A percentile compares a stretch with the other conserved stretches of the same genome.
phyloP scores from a whole-genome alignment of 441 rosid genomes.

The Euphorbia celastroides region DNA sequence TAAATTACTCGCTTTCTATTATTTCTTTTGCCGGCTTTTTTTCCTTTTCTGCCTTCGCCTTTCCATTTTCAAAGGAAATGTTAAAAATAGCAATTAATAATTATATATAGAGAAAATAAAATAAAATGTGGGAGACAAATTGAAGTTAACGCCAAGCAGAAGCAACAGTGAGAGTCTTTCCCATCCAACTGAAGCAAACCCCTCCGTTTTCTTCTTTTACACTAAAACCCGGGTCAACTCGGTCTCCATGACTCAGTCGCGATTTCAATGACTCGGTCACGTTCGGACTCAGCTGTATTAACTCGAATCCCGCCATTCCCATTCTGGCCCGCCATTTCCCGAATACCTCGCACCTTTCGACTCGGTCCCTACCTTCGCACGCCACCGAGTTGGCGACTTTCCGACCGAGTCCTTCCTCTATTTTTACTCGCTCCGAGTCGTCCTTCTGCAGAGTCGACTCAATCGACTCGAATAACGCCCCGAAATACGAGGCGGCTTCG shows the following conservation, averaged over 20 bases:
- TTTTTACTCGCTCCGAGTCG: constrained; percentile 39
- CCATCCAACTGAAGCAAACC: constrained; percentile 82
- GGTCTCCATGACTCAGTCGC: constrained; percentile 37
- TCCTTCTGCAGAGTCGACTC: constrained; percentile 48
- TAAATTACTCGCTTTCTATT: constrained; percentile 26
- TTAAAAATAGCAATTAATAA: constrained; percentile 33
- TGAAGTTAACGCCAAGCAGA: constrained; percentile 87
- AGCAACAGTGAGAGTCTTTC: constrained; percentile 88
- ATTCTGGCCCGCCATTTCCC: constrained; percentile 98
- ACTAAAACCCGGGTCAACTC: constrained; percentile 65
- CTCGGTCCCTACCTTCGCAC: constrained; percentile 79
- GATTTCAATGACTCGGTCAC: constrained; percentile 56
- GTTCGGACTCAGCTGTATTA: constrained; percentile 41
- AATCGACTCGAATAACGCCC: constrained; percentile 72
- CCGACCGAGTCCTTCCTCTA: constrained; percentile 64
- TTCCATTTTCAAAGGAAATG: constrained; percentile 35
- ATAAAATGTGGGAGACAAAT: constrained; percentile 2
- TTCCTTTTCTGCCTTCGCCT: constrained; percentile 21
- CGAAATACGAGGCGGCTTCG: constrained; percentile 57
- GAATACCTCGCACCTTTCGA: constrained; percentile 92
- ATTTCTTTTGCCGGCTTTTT: constrained; percentile 25
- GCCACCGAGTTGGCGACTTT: constrained; percentile 71
- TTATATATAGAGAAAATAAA: constrained; percentile 19
- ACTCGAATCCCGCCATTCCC: constrained; percentile 90
- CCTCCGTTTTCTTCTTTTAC: constrained; percentile 79